Evolutionary conservation across 345 rosid species (phyloP), one percentile per base, ranked within the genome.

Genomic region (Odontarrhena argentea): DNA sequence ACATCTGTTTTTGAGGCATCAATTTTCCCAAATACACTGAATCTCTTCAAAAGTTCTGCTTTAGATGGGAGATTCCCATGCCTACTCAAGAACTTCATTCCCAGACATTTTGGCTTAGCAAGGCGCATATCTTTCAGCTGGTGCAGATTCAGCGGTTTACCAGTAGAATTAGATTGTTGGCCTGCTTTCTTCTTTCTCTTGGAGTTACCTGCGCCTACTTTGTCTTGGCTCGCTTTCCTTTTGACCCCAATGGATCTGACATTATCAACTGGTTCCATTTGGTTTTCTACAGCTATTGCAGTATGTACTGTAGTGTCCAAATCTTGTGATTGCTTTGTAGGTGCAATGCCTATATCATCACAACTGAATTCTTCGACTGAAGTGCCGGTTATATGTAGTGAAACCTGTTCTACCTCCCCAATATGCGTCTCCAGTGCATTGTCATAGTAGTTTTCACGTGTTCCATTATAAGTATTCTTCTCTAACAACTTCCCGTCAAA

Each of bases 11-110:
- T 74, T 30, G 63, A 54, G 22, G 24, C 51, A 55, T 74, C 73
- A 46, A 74, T 67, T 60, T 74, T 74, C 58, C 77, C 77, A 67
- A 74, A 67, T 13, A 74, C 63, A 42, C 77, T 46, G 59, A 74
- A 74, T 61, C 58, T 67, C 64, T 74, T 74, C 58, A 74, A 53
- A 53, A 74, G 14, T 38, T 67, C 73, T 53, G 73, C 25, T 67
- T 67, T 67, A 3, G 77, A 67, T 40, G 77, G 77, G 46, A 60
- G 43, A 46, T 46, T 12, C 8, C 50, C 63, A 60, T 61, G 68
- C 24, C 34, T 61, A 22, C 41, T 47, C 64, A 67, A 46, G 12
- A 74, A 60, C 64, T 74, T 74, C 77, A 74, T 74, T 6, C 63
- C 58, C 68, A 74, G 55, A 48, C 68, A 74, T 61, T 67, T 74